Conservation (phyloP, 805 yeast species). For the Ogataea chonburiensis region DNA sequence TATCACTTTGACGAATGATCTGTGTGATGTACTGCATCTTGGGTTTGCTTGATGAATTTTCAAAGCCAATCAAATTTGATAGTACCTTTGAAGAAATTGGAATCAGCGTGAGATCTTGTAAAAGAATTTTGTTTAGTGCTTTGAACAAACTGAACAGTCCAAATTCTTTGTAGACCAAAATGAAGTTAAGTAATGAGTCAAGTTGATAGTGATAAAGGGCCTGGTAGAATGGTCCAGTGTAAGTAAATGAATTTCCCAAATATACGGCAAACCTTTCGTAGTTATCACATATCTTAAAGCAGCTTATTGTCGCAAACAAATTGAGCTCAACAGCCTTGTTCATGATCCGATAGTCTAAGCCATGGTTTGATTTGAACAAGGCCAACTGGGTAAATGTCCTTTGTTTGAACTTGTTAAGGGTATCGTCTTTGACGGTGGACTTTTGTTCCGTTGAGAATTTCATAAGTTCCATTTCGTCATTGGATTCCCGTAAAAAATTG, state of each 20-base stretch:
- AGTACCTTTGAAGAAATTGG: slow-evolving; percentile 25
- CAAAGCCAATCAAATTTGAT: slow-evolving; percentile 22
- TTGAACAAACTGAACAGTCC: slow-evolving; percentile 43
- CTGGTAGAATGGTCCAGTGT: slow-evolving; percentile 9
- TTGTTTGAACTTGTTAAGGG: slow-evolving; percentile 23
- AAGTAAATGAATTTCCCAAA: slow-evolving; percentile 11
- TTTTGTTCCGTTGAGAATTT: slow-evolving; percentile 20
- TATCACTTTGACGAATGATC: slow-evolving; percentile 27
- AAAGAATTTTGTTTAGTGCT: slow-evolving; percentile 33
- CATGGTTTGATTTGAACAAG: slow-evolving; percentile 27
- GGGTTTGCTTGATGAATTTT: slow-evolving; percentile 10
- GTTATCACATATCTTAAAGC: slow-evolving; percentile 24
- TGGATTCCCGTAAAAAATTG: slow-evolving; percentile 18
- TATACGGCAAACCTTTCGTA: slow-evolving; percentile 14
- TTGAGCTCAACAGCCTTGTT: slow-evolving; percentile 25
- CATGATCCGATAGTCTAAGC: slow-evolving; percentile 28
- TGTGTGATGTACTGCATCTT: slow-evolving; percentile 18
- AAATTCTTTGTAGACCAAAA: slow-evolving; percentile 33
- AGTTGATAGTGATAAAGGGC: slow-evolving; percentile 18
- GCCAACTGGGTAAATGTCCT: slow-evolving; percentile 28
- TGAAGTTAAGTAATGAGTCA: slow-evolving; percentile 21
- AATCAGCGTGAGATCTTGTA: slow-evolving; percentile 35
- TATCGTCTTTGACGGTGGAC: slow-evolving; percentile 13
- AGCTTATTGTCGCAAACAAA: slow-evolving; percentile 23
- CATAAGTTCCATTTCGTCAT: slow-evolving; percentile 22